A percentile compares a stretch with the other conserved stretches of the same genome.
Evolutionary conservation across 768 basidiomycete species (phyloP).

Genomic region (Suillus plorans): DNA sequence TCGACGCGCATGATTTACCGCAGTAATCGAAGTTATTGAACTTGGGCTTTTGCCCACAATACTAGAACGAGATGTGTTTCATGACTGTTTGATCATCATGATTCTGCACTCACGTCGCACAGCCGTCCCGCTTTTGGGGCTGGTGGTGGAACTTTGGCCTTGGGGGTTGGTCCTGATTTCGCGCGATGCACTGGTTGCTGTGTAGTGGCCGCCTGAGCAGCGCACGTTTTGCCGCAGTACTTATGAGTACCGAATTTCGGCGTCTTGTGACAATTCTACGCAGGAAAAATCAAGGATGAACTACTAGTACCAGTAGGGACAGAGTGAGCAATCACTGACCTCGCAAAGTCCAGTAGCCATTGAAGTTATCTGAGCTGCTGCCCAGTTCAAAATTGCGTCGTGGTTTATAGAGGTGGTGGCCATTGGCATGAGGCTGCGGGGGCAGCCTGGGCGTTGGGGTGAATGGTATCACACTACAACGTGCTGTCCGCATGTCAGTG

Average conservation of each 20-base stretch:
- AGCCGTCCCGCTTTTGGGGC: conserved; percentile 22
- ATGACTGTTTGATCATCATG: conserved; percentile 22
- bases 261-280: conserved; percentile 52
- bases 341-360: conserved; percentile 31
- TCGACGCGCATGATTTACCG: conserved; percentile 59
- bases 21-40: conserved; percentile 61
- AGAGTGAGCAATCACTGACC: conserved; percentile 19
- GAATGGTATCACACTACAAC: not conserved
- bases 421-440: conserved; percentile 1
- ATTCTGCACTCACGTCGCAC: conserved; percentile 27
- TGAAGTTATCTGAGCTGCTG: conserved; percentile 11
- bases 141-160: conserved; percentile 8
- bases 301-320: not conserved
- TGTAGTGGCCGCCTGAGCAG: conserved; percentile 38
- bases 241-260: conserved; percentile 56
- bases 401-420: conserved; percentile 6
- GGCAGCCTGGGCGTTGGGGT: not conserved
- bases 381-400: conserved; percentile 1
- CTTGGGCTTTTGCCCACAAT: conserved; percentile 63
- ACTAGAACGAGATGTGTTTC: conserved; percentile 22
- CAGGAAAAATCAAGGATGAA: not conserved
- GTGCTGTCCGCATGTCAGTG: conserved; percentile 2
- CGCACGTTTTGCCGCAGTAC: conserved; percentile 59
- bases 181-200: conserved; percentile 5
- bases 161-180: conserved; percentile 16